phyloP scores from a whole-genome alignment of 139 green algal species.

The Coccomyxa sp. region DNA sequence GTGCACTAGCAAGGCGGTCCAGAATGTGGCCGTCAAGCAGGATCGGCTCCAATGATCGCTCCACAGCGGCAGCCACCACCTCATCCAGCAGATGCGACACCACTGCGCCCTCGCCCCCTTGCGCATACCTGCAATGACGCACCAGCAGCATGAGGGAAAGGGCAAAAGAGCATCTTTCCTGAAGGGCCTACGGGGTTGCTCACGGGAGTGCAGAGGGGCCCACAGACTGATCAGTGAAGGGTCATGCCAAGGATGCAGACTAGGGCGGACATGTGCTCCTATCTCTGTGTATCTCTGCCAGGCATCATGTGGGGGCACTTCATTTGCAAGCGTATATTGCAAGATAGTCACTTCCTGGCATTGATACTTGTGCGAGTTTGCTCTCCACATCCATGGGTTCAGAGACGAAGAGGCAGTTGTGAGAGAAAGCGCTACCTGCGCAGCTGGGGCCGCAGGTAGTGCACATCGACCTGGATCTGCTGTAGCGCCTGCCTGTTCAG shows the following conservation, averaged over 20 bases:
- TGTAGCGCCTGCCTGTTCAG: constrained; percentile 56
- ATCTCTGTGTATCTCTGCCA: no score
- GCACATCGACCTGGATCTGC: constrained; percentile 82
- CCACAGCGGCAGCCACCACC: constrained; percentile 64
- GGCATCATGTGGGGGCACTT: no score
- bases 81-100: constrained; percentile 65
- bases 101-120: constrained; percentile 24
- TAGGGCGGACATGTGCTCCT: no score
- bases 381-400: no score
- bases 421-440: constrained; percentile 25
- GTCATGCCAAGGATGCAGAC: background rate
- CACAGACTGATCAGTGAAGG: no score
- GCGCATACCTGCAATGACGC: constrained; percentile 23
- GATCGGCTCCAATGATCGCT: constrained; percentile 61
- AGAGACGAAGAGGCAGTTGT: no score
- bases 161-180: no score
- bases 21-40: constrained; percentile 68
- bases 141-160: background rate
- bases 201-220: background rate
- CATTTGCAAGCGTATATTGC: no score
- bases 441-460: constrained; percentile 62
- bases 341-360: no score
- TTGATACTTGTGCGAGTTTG: no score
- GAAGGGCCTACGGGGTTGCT: no score
- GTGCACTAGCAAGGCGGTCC: constrained; percentile 54